These are phyloP conservation scores for Nicotiana rustica DNA, from an alignment of 305 asterid species.

Conservation along the genomic window DNA sequence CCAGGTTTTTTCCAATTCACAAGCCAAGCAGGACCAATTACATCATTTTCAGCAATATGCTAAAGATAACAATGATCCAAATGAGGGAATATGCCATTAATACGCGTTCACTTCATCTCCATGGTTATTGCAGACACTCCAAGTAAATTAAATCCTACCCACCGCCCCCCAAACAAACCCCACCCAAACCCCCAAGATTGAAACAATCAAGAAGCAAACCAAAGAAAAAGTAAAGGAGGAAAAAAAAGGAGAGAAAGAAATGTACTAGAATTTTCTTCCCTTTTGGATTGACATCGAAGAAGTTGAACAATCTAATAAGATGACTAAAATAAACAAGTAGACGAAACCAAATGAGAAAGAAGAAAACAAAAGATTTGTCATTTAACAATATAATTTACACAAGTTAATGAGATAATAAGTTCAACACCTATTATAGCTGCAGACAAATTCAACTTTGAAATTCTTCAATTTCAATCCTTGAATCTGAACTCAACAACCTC, in stretches of 20 bases:
- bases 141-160: not conserved
- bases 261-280: not conserved
- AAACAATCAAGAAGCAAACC: not conserved
- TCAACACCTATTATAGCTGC: not conserved
- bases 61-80: not conserved
- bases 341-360: not conserved
- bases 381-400: not conserved
- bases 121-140: not conserved
- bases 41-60: not conserved
- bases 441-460: not conserved
- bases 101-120: not conserved
- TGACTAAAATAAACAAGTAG: not conserved
- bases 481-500: not conserved
- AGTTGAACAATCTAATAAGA: not conserved
- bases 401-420: not conserved
- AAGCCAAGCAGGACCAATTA: not conserved
- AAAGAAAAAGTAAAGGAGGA: too few species aligned
- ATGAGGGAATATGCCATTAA: not conserved
- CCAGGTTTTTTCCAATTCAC: not conserved
- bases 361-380: not conserved
- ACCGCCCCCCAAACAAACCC: too few species aligned
- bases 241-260: not conserved
- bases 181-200: too few species aligned
- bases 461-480: not conserved
- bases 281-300: not conserved